Evolutionary conservation across 2,329 filamentous ascomycete species (phyloP), one percentile per base, ranked within the genome.

Genomic region (Sporothrix variecibatus): DNA sequence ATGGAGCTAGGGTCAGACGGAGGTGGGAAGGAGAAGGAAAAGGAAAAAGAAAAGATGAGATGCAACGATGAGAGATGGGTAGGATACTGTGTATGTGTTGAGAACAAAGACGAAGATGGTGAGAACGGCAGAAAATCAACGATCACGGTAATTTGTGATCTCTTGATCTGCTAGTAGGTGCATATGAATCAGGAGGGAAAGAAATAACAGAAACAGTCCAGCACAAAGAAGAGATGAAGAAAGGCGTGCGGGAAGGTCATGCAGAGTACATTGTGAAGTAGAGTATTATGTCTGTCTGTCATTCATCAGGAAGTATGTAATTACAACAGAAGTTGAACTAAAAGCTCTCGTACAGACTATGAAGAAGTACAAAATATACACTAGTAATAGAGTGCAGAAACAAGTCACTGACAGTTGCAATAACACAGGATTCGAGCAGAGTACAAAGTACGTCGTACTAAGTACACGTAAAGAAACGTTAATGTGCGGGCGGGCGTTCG

Each of bases 161-260:
- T 51, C 40, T 7, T 15, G 71, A 72, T 72, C 71, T 72, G 71
- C 71, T 72, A 46, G 71, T 23, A 68, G 49, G 60, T 68, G 71
- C 71, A 72, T 72, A 23, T 46, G 62, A 67, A 72, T 68, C 46
- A 72, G 71, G 58, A 67, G 49, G 49, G 28, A 8, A 31, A 17
- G 23, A 65, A 65, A 64, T 34, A 34, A 51, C 28, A 49, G 26
- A 53, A 17, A 71, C 11, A 46, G 46, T 23, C 20, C 38, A 43
- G 11, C 34, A 43, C 3, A 31, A 70, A 5, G 46, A 34, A 34
- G 43, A 68, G 64, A 49, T 67, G 64, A 49, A 49, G 40, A 67
- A 60, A 64, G 28, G 56, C 28, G 15, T 60, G 43, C 15, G 43
- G 43, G 43, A 49, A 43, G 11, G 34, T 17, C 15, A 26, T 65